Conservation (phyloP, 208 protist genomes). For the Trypanosoma brucei region DNA sequence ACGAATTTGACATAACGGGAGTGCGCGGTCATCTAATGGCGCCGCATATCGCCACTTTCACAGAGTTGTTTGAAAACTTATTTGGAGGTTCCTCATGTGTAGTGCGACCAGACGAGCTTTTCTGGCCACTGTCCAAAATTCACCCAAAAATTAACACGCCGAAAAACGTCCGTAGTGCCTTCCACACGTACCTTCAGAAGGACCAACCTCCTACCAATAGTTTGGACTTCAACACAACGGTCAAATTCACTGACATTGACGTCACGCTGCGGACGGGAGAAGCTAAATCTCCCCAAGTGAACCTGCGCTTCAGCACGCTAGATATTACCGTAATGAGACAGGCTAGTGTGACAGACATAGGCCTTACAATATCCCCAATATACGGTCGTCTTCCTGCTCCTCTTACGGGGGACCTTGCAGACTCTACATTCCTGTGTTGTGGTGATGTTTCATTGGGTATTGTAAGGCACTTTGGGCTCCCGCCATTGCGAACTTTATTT, state of each 20-base stretch:
- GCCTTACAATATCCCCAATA: conserved; percentile 53
- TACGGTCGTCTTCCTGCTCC: conserved; percentile 27
- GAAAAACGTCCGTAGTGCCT: conserved; percentile 74
- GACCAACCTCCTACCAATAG: conserved; percentile 59
- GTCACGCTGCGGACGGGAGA: conserved; percentile 16
- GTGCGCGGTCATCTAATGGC: conserved; percentile 56
- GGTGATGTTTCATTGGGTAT: conserved; percentile 52
- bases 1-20: conserved; percentile 59
- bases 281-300: conserved; percentile 14
- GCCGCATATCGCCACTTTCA: conserved; percentile 59
- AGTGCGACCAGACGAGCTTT: conserved; percentile 73
- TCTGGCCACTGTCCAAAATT: conserved; percentile 79
- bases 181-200: conserved; percentile 61
- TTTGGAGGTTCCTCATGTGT: conserved; percentile 62
- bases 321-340: conserved; percentile 70
- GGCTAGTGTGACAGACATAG: conserved; percentile 50
- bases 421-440: conserved; percentile 34
- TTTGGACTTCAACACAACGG: conserved; percentile 51
- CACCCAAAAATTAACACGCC: conserved; percentile 63
- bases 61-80: conserved; percentile 60
- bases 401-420: neutral
- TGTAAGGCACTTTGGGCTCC: conserved; percentile 68
- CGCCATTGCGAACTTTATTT: conserved; percentile 64
- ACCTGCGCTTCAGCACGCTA: conserved; percentile 28
- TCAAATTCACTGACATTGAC: conserved; percentile 52